These are phyloP conservation scores for Prosopis cineraria DNA, from an alignment of 306 rosid genomes.

Conservation along the genomic window DNA sequence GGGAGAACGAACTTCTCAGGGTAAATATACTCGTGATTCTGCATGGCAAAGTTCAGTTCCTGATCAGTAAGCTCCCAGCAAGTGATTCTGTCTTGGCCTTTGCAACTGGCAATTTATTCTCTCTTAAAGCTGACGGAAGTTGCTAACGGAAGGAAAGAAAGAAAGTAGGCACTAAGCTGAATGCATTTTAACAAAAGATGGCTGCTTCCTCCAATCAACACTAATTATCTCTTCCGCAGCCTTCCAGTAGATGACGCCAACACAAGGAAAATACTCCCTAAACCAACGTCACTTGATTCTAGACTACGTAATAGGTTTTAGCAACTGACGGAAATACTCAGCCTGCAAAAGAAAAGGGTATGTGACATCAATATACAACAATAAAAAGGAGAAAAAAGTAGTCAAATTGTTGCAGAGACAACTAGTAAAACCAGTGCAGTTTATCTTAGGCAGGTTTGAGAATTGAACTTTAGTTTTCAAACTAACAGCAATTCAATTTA, in stretches of 20 bases:
- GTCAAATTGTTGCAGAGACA: slow-evolving; percentile 14
- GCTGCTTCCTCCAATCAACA: slow-evolving; percentile 53
- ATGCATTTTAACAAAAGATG: slow-evolving; percentile 48
- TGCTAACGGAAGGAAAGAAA: slow-evolving; percentile 50
- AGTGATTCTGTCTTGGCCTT: slow-evolving; percentile 41
- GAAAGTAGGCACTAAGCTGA: slow-evolving; percentile 46
- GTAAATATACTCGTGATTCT: slow-evolving; percentile 63
- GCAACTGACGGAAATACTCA: slow-evolving; percentile 95
- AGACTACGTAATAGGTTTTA: slow-evolving; percentile 98
- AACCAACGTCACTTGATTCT: slow-evolving; percentile 40
- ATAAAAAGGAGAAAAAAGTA: not conserved
- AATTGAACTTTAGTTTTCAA: not conserved
- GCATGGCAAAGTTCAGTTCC: slow-evolving; percentile 54
- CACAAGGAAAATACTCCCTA: slow-evolving; percentile 51
- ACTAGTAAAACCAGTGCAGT: not conserved
- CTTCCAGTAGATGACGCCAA: slow-evolving; percentile 54
- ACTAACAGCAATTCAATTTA: not conserved
- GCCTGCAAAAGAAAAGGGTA: slow-evolving; percentile 61
- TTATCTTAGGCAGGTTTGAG: not conserved
- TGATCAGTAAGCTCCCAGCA: slow-evolving; percentile 37
- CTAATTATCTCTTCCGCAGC: slow-evolving; percentile 45
- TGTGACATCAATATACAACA: not conserved
- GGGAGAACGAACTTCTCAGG: slow-evolving; percentile 55
- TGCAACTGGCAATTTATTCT: slow-evolving; percentile 49
- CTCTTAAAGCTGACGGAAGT: slow-evolving; percentile 39